Conservation (phyloP, 371 early-diverging fungal species). For the Umbelopsis sp. region DNA sequence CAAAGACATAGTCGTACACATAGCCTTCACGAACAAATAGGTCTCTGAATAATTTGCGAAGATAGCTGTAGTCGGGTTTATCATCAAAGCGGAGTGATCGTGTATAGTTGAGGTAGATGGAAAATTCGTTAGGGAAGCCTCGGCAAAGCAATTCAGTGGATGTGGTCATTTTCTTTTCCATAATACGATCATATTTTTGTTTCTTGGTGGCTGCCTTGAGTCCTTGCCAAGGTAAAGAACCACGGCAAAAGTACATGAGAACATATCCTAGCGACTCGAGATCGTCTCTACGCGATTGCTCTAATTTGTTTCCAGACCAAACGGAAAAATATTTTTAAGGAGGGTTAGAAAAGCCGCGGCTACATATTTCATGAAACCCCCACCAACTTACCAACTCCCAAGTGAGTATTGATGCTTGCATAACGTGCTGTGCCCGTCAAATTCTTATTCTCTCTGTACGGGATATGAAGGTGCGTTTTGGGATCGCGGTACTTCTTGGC, state of each 20-base stretch:
- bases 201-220: slow-evolving; percentile 95
- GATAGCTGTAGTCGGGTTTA: slow-evolving; percentile 94
- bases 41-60: slow-evolving; percentile 90
- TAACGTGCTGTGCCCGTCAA: slow-evolving; percentile 99
- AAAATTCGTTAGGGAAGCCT: slow-evolving; percentile 92
- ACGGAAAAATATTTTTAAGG: background rate
- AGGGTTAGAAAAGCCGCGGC: background rate
- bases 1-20: slow-evolving; percentile 92
- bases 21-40: slow-evolving; percentile 88
- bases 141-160: slow-evolving; percentile 91
- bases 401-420: slow-evolving; percentile 97
- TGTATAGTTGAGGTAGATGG: slow-evolving; percentile 92
- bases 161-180: slow-evolving; percentile 97
- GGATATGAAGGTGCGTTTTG: slow-evolving; percentile 93
- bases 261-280: slow-evolving; percentile 98
- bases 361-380: slow-evolving; percentile 6
- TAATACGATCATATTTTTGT: slow-evolving; percentile 98
- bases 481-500: slow-evolving; percentile 97
- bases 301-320: slow-evolving; percentile 39
- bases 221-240: slow-evolving; percentile 99
- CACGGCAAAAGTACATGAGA: slow-evolving; percentile 97
- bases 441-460: slow-evolving; percentile 95
- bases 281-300: slow-evolving; percentile 99
- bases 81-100: slow-evolving; percentile 96
- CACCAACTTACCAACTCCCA: slow-evolving; percentile 77